Conservation (phyloP, 2,329 filamentous ascomycete genomes). For the Aspergillus luchuensis region DNA sequence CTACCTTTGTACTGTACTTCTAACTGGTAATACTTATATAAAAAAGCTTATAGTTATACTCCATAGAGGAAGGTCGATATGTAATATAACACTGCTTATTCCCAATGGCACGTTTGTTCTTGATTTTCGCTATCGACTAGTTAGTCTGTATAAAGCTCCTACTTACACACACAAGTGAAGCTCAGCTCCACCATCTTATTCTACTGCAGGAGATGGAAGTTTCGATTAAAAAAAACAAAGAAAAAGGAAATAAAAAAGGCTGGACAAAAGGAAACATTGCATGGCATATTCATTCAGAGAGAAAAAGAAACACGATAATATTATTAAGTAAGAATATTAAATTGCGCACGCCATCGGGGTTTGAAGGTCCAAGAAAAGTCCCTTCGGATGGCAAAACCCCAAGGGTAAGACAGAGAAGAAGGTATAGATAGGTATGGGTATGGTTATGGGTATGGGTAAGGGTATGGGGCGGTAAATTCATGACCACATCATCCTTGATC, state of each 20-base stretch:
- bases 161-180: too few species aligned
- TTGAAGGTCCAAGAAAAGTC: not conserved
- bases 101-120: too few species aligned
- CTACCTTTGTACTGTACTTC: too few species aligned
- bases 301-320: not conserved
- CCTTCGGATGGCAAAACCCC: not conserved
- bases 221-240: not conserved
- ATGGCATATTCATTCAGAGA: not conserved
- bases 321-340: not conserved
- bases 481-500: not conserved
- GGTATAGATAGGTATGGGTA: not conserved
- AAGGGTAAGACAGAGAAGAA: not conserved
- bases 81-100: too few species aligned
- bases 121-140: too few species aligned
- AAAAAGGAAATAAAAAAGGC: not conserved
- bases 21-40: too few species aligned
- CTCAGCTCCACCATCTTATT: too few species aligned
- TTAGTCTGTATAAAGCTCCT: too few species aligned
- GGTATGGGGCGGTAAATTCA: constrained; percentile 2
- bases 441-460: too few species aligned
- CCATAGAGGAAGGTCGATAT: too few species aligned
- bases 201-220: too few species aligned
- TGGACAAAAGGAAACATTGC: not conserved
- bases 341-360: constrained; percentile 2
- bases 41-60: too few species aligned